Evolutionary conservation across 768 basidiomycete species (phyloP).

Genomic region (Mycena maculata): DNA sequence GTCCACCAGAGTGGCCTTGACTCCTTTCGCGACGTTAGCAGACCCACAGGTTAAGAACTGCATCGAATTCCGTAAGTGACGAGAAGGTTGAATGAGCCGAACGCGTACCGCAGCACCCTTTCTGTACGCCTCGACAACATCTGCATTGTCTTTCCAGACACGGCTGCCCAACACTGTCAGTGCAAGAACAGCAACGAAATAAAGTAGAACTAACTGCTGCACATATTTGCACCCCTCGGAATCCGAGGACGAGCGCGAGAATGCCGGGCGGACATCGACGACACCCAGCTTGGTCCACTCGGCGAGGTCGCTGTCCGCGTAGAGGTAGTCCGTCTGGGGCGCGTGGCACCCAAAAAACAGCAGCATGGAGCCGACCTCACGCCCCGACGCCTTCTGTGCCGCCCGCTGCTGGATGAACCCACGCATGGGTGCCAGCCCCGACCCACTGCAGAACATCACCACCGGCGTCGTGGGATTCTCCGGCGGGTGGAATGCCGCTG

Average conservation of each 20-base stretch:
- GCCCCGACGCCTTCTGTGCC: constrained; percentile 54
- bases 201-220: constrained; percentile 46
- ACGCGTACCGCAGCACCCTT: constrained; percentile 1
- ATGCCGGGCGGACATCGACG: constrained; percentile 59
- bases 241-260: constrained; percentile 42
- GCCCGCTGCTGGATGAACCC: constrained; percentile 64
- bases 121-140: constrained; percentile 45
- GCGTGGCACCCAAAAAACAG: constrained; percentile 62
- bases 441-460: constrained; percentile 59
- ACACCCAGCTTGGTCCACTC: constrained; percentile 56
- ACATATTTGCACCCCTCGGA: constrained; percentile 51
- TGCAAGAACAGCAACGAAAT: not conserved
- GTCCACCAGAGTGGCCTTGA: constrained; percentile 49
- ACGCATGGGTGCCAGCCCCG: constrained; percentile 61
- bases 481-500: constrained; percentile 55
- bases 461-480: constrained; percentile 51
- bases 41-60: constrained; percentile 60
- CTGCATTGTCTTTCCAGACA: constrained; percentile 53
- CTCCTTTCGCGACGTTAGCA: constrained; percentile 49
- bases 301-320: constrained; percentile 54
- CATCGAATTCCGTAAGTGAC: not conserved
- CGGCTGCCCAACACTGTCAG: constrained; percentile 44
- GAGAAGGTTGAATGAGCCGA: not conserved
- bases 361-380: constrained; percentile 53
- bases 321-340: constrained; percentile 55